Evolutionary conservation across 2,329 filamentous ascomycete species (phyloP).

Genomic region (Herpotrichia juniperi): DNA sequence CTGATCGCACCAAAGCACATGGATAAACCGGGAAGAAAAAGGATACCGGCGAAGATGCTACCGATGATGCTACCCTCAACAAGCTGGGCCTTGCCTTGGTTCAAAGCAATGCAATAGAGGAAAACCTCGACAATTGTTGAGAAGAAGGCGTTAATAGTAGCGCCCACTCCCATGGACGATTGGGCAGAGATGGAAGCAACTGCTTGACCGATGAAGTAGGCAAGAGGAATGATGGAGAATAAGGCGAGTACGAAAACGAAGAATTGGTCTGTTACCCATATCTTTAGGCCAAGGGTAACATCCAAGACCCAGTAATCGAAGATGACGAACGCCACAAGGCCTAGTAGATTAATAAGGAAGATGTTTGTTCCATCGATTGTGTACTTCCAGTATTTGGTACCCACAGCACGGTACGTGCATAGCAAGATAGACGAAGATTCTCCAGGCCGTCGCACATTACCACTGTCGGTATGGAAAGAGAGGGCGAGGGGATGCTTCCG

Average conservation of each 20-base stretch:
- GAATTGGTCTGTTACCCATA: slow-evolving; percentile 78
- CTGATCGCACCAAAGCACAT: slow-evolving; percentile 99
- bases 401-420: slow-evolving; percentile 96
- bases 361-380: slow-evolving; percentile 98
- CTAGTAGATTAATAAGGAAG: slow-evolving; percentile 96
- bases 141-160: slow-evolving; percentile 97
- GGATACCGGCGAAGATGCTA: slow-evolving; percentile 94
- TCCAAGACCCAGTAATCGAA: slow-evolving; percentile 87
- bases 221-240: slow-evolving; percentile 91
- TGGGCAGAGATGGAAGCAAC: slow-evolving; percentile 98
- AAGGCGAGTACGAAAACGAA: slow-evolving; percentile 85
- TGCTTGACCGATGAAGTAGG: slow-evolving; percentile 98
- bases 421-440: slow-evolving; percentile 84
- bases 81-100: slow-evolving; percentile 87
- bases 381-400: slow-evolving; percentile 98
- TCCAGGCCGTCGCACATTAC: slow-evolving; percentile 72
- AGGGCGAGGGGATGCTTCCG: slow-evolving; percentile 90
- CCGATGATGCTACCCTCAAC: slow-evolving; percentile 97
- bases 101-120: slow-evolving; percentile 92
- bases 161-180: slow-evolving; percentile 96
- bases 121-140: slow-evolving; percentile 97
- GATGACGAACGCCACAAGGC: slow-evolving; percentile 91
- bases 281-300: slow-evolving; percentile 70
- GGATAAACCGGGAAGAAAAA: slow-evolving; percentile 91
- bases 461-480: slow-evolving; percentile 87